Percentiles rank a stretch among this genome's conserved stretches.
phyloP scores from a whole-genome alignment of 2,329 filamentous ascomycete species.

The Plenodomus tracheiphilus region DNA sequence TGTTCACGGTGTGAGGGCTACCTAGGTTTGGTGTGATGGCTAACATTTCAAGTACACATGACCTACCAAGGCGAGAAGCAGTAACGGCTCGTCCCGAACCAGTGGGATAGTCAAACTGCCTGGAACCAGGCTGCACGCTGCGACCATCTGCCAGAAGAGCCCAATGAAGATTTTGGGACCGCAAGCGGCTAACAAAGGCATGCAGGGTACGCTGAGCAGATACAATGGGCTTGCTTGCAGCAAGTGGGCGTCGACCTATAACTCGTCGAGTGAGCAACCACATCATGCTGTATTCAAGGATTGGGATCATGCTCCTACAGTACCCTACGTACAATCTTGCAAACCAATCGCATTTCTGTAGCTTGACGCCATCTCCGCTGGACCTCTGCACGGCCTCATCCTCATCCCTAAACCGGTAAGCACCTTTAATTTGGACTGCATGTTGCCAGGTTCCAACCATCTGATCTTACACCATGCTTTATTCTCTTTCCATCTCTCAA shows the following conservation, averaged over 20 bases:
- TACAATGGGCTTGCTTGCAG: slow-evolving; percentile 10
- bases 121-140: slow-evolving; percentile 14
- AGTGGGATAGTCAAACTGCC: slow-evolving; percentile 14
- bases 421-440: slow-evolving; percentile 32
- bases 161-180: slow-evolving; percentile 17
- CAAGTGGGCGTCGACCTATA: slow-evolving; percentile 13
- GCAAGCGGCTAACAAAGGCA: slow-evolving; percentile 5
- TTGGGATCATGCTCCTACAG: not conserved
- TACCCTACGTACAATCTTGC: not conserved
- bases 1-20: not conserved
- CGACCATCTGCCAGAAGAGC: slow-evolving; percentile 13
- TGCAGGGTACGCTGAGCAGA: slow-evolving; percentile 2
- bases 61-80: not conserved
- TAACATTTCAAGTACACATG: slow-evolving; percentile 1
- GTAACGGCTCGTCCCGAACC: slow-evolving; percentile 29
- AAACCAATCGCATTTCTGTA: slow-evolving; percentile 17
- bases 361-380: slow-evolving; percentile 14
- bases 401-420: slow-evolving; percentile 41
- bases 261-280: slow-evolving; percentile 9
- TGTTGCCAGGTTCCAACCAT: slow-evolving; percentile 30
- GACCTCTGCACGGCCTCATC: slow-evolving; percentile 17
- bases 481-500: slow-evolving; percentile 22
- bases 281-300: slow-evolving; percentile 18
- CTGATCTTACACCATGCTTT: slow-evolving; percentile 20
- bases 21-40: slow-evolving; percentile 1